Conservation (phyloP, 352 stramenopile genomes). For the Globisporangium irregulare region DNA sequence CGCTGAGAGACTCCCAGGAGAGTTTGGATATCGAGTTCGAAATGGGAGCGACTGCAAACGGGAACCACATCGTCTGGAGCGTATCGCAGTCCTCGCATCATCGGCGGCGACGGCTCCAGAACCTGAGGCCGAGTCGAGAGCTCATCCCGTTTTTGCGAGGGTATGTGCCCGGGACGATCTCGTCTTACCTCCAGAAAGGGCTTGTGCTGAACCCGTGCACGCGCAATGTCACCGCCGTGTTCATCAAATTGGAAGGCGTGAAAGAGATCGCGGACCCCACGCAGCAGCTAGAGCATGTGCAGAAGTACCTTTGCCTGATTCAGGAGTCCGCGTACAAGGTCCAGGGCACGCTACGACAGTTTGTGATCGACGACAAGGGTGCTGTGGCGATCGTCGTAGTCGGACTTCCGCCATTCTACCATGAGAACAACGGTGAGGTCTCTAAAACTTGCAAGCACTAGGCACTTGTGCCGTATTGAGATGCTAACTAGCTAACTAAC, state of each 20-base stretch:
- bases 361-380: constrained; percentile 87
- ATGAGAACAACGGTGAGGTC: constrained; percentile 76
- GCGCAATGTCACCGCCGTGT: constrained; percentile 67
- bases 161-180: constrained; percentile 73
- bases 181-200: constrained; percentile 61
- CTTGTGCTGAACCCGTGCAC: constrained; percentile 62
- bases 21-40: constrained; percentile 23
- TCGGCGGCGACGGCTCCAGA: constrained; percentile 1
- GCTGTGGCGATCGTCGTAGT: constrained; percentile 76
- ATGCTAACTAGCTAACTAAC: too few species aligned
- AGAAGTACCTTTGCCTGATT: constrained; percentile 60
- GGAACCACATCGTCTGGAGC: constrained; percentile 48
- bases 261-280: constrained; percentile 36
- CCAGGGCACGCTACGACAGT: constrained; percentile 78
- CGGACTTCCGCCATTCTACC: constrained; percentile 74
- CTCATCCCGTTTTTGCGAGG: constrained; percentile 57
- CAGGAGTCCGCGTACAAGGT: constrained; percentile 80
- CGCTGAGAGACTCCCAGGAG: constrained; percentile 29
- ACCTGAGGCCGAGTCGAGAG: constrained; percentile 26
- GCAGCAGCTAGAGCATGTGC: constrained; percentile 52
- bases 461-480: too few species aligned
- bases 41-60: constrained; percentile 24
- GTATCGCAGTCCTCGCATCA: constrained; percentile 19
- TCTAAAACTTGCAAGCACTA: too few species aligned
- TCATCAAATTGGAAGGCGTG: constrained; percentile 63